Percentiles rank a stretch among this genome's conserved stretches.
Evolutionary conservation across 202 grass and related monocot species (phyloP).

Genomic region (Brachypodium distachyon): DNA sequence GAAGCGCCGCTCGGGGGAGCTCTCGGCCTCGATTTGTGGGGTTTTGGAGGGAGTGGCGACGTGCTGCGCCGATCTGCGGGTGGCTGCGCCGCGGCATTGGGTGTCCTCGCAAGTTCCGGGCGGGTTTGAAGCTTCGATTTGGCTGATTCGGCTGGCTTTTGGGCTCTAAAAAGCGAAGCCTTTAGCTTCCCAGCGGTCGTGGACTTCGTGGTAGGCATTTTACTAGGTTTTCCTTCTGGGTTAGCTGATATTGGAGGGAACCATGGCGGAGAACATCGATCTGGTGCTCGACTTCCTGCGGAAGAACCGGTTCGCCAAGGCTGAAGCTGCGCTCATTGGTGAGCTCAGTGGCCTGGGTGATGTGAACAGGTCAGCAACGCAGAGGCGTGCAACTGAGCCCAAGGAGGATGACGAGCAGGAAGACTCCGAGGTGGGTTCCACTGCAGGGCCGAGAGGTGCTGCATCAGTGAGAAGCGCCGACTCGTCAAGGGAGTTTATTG

Average conservation of each 20-base stretch:
- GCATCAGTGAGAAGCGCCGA: constrained; percentile 36
- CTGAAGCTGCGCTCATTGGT: constrained; percentile 72
- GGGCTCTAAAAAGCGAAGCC: neutral
- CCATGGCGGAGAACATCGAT: constrained; percentile 85
- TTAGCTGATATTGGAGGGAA: constrained; percentile 34
- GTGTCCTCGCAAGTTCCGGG: neutral
- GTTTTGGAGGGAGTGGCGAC: neutral
- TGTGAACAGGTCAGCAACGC: constrained; percentile 1
- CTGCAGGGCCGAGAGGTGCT: constrained; percentile 13
- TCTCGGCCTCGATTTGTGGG: constrained; percentile 18
- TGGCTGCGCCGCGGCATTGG: constrained; percentile 29
- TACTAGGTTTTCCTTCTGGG: neutral
- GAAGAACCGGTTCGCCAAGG: constrained; percentile 80
- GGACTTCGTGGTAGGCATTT: constrained; percentile 9
- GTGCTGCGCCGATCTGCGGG: constrained; percentile 29
- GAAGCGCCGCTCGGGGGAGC: neutral
- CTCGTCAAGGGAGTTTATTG: constrained; percentile 77
- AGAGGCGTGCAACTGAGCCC: neutral
- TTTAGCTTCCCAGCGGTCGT: constrained; percentile 12
- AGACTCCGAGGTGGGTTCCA: constrained; percentile 13
- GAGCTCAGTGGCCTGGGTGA: constrained; percentile 55
- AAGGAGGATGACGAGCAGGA: constrained; percentile 34
- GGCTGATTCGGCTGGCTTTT: neutral
- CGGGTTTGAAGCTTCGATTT: constrained; percentile 15
- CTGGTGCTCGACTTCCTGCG: constrained; percentile 82